A percentile compares a stretch with the other conserved stretches of the same genome.
Evolutionary conservation across 2,329 filamentous ascomycete genomes (phyloP).

Genomic region (Exserohilum turcica): DNA sequence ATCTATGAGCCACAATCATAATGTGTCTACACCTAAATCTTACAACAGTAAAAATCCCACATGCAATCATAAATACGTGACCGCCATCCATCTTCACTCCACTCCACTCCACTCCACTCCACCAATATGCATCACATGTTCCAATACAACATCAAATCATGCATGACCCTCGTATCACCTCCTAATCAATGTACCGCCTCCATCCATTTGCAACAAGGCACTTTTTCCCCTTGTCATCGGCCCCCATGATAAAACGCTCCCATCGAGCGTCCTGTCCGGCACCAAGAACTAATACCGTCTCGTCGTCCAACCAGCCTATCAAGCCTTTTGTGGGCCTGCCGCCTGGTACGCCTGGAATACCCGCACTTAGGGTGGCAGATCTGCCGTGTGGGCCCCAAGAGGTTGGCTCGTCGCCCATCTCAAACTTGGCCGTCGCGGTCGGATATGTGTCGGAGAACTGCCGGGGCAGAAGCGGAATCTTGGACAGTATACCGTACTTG

Average conservation of each 20-base stretch:
- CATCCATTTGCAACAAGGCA: constrained; percentile 4
- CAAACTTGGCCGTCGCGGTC: constrained; percentile 78
- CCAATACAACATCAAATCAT: too few relatives aligned
- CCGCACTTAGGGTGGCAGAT: constrained; percentile 49
- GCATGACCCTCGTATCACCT: too few relatives aligned
- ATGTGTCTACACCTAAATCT: not conserved
- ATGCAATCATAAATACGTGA: not conserved
- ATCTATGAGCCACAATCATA: too few relatives aligned
- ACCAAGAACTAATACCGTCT: constrained; percentile 75
- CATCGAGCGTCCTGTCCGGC: constrained; percentile 81
- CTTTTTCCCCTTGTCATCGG: constrained; percentile 63
- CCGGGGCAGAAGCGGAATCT: constrained; percentile 81
- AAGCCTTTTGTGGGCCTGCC: constrained; percentile 76
- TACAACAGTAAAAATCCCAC: not conserved
- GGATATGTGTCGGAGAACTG: constrained; percentile 91
- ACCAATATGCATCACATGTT: not conserved
- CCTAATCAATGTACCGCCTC: constrained; percentile 13
- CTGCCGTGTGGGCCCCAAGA: constrained; percentile 35
- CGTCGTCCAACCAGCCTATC: constrained; percentile 81
- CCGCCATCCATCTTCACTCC: not conserved
- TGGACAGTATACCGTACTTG: constrained; percentile 86
- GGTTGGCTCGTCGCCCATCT: constrained; percentile 74
- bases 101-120: too few relatives aligned
- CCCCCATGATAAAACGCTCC: constrained; percentile 70
- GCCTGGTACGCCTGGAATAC: constrained; percentile 59